phyloP scores from a whole-genome alignment of 2,329 filamentous ascomycete species.

The Thelonectria rubi region DNA sequence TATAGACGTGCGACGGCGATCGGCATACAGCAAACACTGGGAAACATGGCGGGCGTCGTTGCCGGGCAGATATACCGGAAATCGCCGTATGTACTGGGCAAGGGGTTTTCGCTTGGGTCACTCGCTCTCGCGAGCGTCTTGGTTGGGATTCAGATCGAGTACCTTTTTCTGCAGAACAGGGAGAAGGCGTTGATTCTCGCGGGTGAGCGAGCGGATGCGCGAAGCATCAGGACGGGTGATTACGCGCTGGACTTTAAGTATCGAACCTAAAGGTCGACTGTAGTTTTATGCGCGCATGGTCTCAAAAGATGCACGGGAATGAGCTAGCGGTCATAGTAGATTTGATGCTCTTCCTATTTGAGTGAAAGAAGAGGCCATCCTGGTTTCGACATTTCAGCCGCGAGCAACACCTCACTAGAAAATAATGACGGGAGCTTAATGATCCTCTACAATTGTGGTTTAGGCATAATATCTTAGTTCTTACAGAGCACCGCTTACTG shows the following conservation, averaged over 20 bases:
- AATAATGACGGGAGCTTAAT: too few relatives aligned
- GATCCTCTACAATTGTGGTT: too few relatives aligned
- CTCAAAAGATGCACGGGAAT: too few relatives aligned
- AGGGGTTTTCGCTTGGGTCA: slow-evolving; percentile 6
- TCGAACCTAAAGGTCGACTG: background rate
- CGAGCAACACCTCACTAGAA: too few relatives aligned
- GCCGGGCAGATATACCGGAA: slow-evolving; percentile 46
- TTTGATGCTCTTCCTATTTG: too few relatives aligned
- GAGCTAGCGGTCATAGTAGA: too few relatives aligned
- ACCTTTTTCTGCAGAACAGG: background rate
- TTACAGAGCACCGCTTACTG: too few relatives aligned
- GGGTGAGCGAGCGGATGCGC: background rate
- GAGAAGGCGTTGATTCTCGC: slow-evolving; percentile 5
- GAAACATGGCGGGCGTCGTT: slow-evolving; percentile 48
- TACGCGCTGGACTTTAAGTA: slow-evolving; percentile 6
- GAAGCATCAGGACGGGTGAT: slow-evolving; percentile 2
- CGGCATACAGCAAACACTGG: slow-evolving; percentile 52
- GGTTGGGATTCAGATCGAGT: background rate
- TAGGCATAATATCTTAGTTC: too few relatives aligned
- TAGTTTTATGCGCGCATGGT: too few relatives aligned
- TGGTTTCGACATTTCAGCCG: too few relatives aligned
- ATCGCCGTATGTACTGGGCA: slow-evolving; percentile 31
- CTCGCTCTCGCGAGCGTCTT: background rate
- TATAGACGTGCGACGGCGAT: slow-evolving; percentile 54
- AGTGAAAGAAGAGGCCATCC: too few relatives aligned